Evolutionary conservation across 148 eudicot genomes (phyloP).

Genomic region (Nepenthes gracilis): DNA sequence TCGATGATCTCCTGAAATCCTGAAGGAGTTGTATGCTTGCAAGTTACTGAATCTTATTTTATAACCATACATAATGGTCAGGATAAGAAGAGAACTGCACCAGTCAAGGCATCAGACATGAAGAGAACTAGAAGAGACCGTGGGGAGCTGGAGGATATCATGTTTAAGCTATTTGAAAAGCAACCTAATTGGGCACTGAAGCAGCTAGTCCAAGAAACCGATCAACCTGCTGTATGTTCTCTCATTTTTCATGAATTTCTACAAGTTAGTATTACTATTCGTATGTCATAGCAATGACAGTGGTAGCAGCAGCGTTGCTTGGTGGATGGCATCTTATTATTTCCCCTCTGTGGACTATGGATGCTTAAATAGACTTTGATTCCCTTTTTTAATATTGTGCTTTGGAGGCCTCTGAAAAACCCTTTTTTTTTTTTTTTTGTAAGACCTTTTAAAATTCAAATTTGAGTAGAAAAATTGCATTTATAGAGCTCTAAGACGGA

Average conservation of each 20-base stretch:
- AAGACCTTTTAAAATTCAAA: too few relatives aligned
- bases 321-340: neutral
- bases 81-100: conserved; percentile 83
- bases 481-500: too few relatives aligned
- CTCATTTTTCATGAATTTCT: conserved; percentile 1
- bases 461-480: too few relatives aligned
- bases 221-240: conserved; percentile 88
- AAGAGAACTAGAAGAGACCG: conserved; percentile 99
- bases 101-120: conserved; percentile 77
- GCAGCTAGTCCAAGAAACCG: conserved; percentile 93
- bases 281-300: too few relatives aligned
- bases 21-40: too few relatives aligned
- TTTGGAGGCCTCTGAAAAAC: too few relatives aligned
- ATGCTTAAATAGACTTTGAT: neutral
- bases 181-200: conserved; percentile 96
- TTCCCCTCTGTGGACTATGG: neutral
- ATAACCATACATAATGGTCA: conserved; percentile 5
- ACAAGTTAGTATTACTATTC: too few relatives aligned
- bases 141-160: conserved; percentile 86
- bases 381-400: too few relatives aligned
- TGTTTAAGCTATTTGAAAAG: conserved; percentile 92
- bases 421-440: too few relatives aligned
- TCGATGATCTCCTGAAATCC: too few relatives aligned
- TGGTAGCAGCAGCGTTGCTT: too few relatives aligned
- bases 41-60: too few relatives aligned